Percentiles rank a stretch among this genome's conserved stretches.
phyloP scores from a whole-genome alignment of 441 rosid species.

The Corymbia calophylla region DNA sequence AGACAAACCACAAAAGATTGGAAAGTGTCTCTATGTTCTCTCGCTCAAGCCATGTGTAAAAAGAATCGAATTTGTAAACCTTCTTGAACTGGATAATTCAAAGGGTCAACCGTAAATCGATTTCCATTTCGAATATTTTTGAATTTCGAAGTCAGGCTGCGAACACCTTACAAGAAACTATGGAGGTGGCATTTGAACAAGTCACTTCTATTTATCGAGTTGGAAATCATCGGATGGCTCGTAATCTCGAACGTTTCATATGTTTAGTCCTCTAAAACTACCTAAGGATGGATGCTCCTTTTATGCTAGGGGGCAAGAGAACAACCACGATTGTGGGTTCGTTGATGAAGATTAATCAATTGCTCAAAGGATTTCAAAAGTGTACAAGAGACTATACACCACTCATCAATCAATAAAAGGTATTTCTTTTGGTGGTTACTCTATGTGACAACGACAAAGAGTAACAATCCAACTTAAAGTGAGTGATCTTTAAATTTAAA shows the following conservation, averaged over 20 bases:
- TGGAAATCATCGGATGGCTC: neutral
- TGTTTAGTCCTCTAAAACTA: neutral
- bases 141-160: too few relatives aligned
- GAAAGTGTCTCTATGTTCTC: neutral
- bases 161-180: neutral
- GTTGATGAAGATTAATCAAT: neutral
- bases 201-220: neutral
- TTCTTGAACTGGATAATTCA: neutral
- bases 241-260: accelerated
- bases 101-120: neutral
- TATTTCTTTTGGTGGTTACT: accelerated
- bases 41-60: neutral
- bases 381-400: neutral
- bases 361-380: neutral
- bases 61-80: neutral
- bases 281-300: neutral
- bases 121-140: too few relatives aligned
- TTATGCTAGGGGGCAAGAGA: neutral
- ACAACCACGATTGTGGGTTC: neutral
- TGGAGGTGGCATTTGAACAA: neutral
- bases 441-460: neutral
- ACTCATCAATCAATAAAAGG: neutral
- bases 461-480: neutral
- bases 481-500: neutral
- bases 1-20: neutral